Evolutionary conservation across 768 basidiomycete genomes (phyloP), one percentile per base, ranked within the genome.

Genomic region (Hortiboletus flavorubellus): DNA sequence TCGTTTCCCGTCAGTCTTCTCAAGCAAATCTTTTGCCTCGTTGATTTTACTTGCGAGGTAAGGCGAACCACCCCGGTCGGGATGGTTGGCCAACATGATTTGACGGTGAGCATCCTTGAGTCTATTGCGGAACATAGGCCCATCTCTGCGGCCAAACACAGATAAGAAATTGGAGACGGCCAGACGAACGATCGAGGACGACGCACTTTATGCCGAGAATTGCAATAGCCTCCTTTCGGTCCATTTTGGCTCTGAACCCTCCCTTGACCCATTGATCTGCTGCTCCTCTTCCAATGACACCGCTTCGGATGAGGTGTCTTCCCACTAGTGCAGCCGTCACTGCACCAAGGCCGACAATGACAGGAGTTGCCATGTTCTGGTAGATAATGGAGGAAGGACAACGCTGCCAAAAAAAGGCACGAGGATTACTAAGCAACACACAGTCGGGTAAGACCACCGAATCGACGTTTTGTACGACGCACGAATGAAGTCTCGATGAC

Each of bases 41-140:
- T 99, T 99, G 59, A 98, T 96, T 80, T 99, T 98, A 66, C 93
- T 94, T 14, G 97, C 95, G 47, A 98, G 76, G 73, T 98, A 99
- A 8, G 97, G 97, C n/a, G 94, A 91, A 31, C 97, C 97, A 81
- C 26, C 26, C 26, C 26, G 26, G 26, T 26, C 26, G 26, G 26
- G 26, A 26, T 21, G 21, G 21, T 21, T 21, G 21, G 21, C 21
- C 21, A 21, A 15, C 38, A 0, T 70, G 67, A 21, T 21, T 21
- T 21, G 21, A 21, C 21, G 21, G 21, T 21, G 21, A 21, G 21
- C 21, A 21, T 21, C 21, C 21, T 21, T 21, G 21, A 21, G 21
- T 21, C 21, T 21, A 21, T 21, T 21, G 21, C 21, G 21, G 21
- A 21, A 21, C 21, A 21, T 21, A 21, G 21, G 21, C 21, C 21